Base-by-base conservation (phyloP, 139 green algal species). In the Astrephomene gubernaculifera region DNA sequence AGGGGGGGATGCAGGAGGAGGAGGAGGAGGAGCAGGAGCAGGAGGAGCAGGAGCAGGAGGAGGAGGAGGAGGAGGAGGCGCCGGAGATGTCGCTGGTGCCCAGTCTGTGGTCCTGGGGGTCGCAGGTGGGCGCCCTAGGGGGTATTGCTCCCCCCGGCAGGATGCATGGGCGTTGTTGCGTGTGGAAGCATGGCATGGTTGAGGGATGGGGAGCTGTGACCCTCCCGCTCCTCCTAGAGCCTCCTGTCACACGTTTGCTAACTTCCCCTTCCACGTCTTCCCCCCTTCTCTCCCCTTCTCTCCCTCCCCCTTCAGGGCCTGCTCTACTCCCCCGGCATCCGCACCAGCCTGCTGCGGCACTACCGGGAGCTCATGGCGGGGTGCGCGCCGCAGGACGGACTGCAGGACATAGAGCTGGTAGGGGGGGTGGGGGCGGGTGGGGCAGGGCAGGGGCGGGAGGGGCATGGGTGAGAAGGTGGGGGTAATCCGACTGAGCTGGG, bases 391-490 rank as follows among this genome's bases (percentile, higher is more conserved):
- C 60, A 83, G 60, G 76, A 83, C 60, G 76, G 76, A n/a, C n/a
- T 83, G 60, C 60, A 72, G 76, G 76, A 73, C 60, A 72, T 72
- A 3, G 76, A 73, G 39, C 29, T 72, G 76, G 60, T 83, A 29
- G 0, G 43, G 38, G 70, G 29, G 24, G 49, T 57, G 39, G 24
- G 25, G 3, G 1, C 6, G 39, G 19, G 38, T 36, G 65, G n/a
- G n/a, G n/a, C 33, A 45, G 64, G 4, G 64, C 10, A 2, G 64
- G 64, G 17, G 64, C 4, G 12, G 9, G 9, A 14, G 64, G 64
- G 64, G 9, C 4, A 2, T 5, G 8, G 10, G 33, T 12, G 64
- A 4, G 17, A 12, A 7, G 22, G 31, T 21, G 7, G 22, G 19
- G 12, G 49, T 57, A 25, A 12, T 12, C 49, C 49, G 17, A 57